Conservation (phyloP, 257 asterid species). For the Penstemon newberryi region DNA sequence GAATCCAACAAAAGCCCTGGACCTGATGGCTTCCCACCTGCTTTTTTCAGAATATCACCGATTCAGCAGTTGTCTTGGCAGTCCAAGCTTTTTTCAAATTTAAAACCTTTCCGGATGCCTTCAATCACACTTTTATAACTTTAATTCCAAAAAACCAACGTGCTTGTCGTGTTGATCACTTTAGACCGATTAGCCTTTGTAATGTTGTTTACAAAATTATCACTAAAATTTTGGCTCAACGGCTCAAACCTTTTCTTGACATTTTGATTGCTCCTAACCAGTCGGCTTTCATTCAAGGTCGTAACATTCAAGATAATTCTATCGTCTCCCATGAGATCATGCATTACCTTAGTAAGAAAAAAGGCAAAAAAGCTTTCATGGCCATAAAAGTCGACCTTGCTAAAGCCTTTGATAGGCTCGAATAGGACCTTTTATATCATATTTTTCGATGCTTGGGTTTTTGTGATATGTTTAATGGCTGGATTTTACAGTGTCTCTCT, state of each 20-base stretch:
- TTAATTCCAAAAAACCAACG: not conserved
- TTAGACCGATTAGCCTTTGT: not conserved
- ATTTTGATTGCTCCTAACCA: not conserved
- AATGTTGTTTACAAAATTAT: no score
- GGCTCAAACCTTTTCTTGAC: not conserved
- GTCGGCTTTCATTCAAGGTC: not conserved
- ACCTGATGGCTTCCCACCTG: not conserved
- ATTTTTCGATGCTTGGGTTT: not conserved
- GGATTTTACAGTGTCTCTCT: not conserved
- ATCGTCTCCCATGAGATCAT: not conserved
- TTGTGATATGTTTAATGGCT: not conserved
- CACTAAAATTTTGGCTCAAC: not conserved
- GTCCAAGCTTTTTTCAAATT: not conserved
- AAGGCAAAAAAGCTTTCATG: not conserved
- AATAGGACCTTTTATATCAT: not conserved
- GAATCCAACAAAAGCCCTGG: no score
- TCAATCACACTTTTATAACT: not conserved
- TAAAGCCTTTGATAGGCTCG: not conserved
- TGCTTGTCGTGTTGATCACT: not conserved
- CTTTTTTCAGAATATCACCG: not conserved
- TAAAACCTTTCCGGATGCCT: not conserved
- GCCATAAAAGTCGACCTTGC: not conserved
- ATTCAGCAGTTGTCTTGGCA: not conserved
- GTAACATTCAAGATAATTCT: not conserved
- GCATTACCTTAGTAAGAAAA: not conserved